A percentile compares a stretch with the other conserved stretches of the same genome.
Evolutionary conservation across 148 eudicot genomes (phyloP).

Genomic region (Rhododendron henanense): DNA sequence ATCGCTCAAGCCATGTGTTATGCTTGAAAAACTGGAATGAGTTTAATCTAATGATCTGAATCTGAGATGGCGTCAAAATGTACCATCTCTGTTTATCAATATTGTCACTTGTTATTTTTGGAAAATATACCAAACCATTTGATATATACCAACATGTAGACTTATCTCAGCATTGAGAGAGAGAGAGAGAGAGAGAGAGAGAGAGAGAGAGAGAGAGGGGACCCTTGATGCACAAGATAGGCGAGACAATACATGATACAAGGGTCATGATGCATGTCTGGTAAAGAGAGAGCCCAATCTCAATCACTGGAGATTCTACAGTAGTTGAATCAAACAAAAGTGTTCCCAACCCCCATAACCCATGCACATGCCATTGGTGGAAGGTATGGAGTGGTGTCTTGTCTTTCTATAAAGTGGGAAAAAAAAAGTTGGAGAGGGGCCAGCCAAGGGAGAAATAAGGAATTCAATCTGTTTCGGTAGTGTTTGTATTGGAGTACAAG

Average conservation of each 20-base stretch:
- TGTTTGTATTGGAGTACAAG: not conserved
- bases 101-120: not conserved
- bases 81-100: not conserved
- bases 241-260: conserved; percentile 71
- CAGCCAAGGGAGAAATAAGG: not conserved
- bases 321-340: conserved; percentile 16
- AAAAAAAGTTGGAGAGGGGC: not conserved
- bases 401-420: not conserved
- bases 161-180: too few relatives aligned
- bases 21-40: not conserved
- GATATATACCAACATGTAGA: not conserved
- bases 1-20: not conserved
- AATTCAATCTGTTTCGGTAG: not conserved
- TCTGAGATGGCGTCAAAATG: not conserved
- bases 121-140: not conserved
- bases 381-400: conserved; percentile 22
- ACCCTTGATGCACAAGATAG: conserved; percentile 28
- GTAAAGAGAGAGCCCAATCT: conserved; percentile 49
- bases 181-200: too few relatives aligned
- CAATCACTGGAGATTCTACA: conserved; percentile 35
- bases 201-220: conserved; percentile 6
- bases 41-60: not conserved
- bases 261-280: conserved; percentile 72
- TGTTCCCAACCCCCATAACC: conserved; percentile 19
- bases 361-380: conserved; percentile 25